Conservation (phyloP, 225 moss, liverwort and hornwort genomes). For the Thuidium tamariscinum region DNA sequence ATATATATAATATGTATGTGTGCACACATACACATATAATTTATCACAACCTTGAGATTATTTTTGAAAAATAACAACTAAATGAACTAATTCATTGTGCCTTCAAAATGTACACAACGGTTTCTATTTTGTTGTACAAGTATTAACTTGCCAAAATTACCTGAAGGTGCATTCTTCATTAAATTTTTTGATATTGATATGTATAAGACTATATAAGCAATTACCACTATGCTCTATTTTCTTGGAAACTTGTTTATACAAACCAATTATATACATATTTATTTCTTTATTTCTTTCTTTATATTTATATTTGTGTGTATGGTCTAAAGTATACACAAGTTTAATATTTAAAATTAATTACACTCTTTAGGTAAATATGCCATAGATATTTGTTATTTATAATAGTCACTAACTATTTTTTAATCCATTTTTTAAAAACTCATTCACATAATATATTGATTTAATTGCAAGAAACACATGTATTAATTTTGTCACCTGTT, state of each 20-base stretch:
- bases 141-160: not conserved
- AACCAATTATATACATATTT: too few relatives aligned
- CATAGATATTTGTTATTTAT: not conserved
- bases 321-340: rapidly evolving
- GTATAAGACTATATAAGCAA: rapidly evolving
- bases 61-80: too few relatives aligned
- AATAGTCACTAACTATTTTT: not conserved
- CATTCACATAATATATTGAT: not conserved
- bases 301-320: too few relatives aligned
- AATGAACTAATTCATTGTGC: too few relatives aligned
- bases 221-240: too few relatives aligned
- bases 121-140: too few relatives aligned
- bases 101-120: too few relatives aligned
- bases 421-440: not conserved
- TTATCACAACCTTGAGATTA: too few relatives aligned
- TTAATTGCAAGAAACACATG: not conserved
- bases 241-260: not conserved
- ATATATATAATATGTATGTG: too few relatives aligned
- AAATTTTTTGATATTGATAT: not conserved
- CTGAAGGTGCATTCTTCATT: not conserved
- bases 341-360: not conserved
- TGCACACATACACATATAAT: too few relatives aligned
- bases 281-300: too few relatives aligned
- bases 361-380: not conserved
- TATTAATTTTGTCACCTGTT: not conserved